Evolutionary conservation across 2,329 filamentous ascomycete genomes (phyloP).

Genomic region (Emydomyces testavorans): DNA sequence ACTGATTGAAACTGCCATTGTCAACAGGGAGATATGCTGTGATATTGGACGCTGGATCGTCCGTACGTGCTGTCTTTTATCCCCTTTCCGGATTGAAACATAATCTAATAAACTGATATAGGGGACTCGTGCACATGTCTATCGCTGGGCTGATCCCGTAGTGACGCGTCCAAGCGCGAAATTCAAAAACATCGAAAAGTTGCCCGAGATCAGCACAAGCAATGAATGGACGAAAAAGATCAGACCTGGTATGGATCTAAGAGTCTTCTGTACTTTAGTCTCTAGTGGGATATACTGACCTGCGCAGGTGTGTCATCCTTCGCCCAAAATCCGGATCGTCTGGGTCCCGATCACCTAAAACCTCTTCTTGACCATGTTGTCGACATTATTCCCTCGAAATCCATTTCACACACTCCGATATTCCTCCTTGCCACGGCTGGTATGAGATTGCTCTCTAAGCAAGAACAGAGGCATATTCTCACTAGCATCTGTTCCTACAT

Average conservation of each 20-base stretch:
- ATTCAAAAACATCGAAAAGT: constrained; percentile 46
- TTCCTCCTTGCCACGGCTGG: constrained; percentile 94
- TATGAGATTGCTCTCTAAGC: constrained; percentile 70
- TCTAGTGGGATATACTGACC: constrained; percentile 8
- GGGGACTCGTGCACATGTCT: constrained; percentile 87
- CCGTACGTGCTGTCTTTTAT: constrained; percentile 38
- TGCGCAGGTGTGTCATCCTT: constrained; percentile 66
- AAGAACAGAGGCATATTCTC: constrained; percentile 61
- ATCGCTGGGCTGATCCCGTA: constrained; percentile 75
- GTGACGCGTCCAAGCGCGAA: constrained; percentile 53
- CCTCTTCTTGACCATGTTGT: constrained; percentile 71
- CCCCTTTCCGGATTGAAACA: constrained; percentile 5
- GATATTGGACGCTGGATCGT: constrained; percentile 94
- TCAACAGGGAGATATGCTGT: constrained; percentile 63
- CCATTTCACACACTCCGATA: constrained; percentile 73
- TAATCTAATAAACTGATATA: constrained; percentile 19
- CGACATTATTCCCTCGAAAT: constrained; percentile 61
- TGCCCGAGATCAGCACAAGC: constrained; percentile 74
- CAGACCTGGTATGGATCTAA: constrained; percentile 53
- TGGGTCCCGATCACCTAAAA: constrained; percentile 73
- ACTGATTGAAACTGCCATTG: constrained; percentile 8
- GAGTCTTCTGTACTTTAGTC: neutral
- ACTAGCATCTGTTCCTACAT: constrained; percentile 74
- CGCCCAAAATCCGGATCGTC: constrained; percentile 59
- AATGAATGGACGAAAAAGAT: constrained; percentile 90